Percentiles rank a stretch among this genome's conserved stretches.
Evolutionary conservation across 129 eudicot genomes (phyloP).

Genomic region (Artemisia tridentata): DNA sequence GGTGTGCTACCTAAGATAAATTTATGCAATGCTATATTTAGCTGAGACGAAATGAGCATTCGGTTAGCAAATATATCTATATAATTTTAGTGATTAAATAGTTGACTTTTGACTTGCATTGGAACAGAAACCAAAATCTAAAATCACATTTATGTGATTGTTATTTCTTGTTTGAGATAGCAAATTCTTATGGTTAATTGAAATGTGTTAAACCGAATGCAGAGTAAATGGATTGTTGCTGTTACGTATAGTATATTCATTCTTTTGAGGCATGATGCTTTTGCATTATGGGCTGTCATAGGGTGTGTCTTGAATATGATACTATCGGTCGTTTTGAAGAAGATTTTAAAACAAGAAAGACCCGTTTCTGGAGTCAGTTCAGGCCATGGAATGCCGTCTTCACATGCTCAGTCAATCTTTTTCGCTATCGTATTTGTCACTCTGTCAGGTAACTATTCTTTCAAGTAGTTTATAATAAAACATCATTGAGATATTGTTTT

Average conservation of each 20-base stretch:
- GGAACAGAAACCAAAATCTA: neutral
- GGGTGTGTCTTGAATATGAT: slow-evolving; percentile 52
- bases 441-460: slow-evolving; percentile 46
- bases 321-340: slow-evolving; percentile 56
- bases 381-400: slow-evolving; percentile 88
- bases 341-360: slow-evolving; percentile 65
- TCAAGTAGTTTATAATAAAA: neutral
- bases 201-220: slow-evolving; percentile 4
- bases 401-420: slow-evolving; percentile 83
- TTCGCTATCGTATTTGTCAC: slow-evolving; percentile 32
- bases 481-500: neutral
- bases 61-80: neutral
- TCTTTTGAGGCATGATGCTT: slow-evolving; percentile 65
- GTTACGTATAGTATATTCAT: slow-evolving; percentile 37
- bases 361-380: slow-evolving; percentile 54
- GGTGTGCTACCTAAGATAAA: neutral
- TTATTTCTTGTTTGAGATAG: neutral
- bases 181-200: neutral
- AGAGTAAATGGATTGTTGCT: slow-evolving; percentile 81
- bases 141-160: neutral
- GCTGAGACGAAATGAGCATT: neutral
- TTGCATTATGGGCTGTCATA: slow-evolving; percentile 59
- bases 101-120: neutral
- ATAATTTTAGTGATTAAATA: neutral
- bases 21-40: neutral